phyloP scores from a whole-genome alignment of 73 alveolate species.

The Paramecium tetraurelia region DNA sequence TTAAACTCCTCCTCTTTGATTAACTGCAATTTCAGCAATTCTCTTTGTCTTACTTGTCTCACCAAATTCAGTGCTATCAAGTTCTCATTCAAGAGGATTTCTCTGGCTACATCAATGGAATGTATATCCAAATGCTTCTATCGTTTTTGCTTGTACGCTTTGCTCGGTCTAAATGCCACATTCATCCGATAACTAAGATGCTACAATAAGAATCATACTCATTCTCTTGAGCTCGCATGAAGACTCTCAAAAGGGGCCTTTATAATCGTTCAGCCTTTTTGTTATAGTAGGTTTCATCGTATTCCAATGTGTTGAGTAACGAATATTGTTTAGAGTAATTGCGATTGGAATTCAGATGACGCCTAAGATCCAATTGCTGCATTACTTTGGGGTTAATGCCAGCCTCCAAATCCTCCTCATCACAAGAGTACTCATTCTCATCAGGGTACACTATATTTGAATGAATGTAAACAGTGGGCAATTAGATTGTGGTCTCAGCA shows the following conservation, averaged over 20 bases:
- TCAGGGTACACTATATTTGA: slow-evolving; percentile 39
- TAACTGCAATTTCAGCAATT: not conserved
- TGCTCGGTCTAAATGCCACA: slow-evolving; percentile 18
- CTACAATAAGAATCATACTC: not conserved
- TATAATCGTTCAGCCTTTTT: not conserved
- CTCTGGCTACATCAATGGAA: not conserved
- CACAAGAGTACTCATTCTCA: slow-evolving; percentile 48
- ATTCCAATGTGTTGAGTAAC: not conserved
- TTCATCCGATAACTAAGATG: slow-evolving; percentile 8
- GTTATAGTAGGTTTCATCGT: not conserved
- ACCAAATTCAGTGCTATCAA: not conserved
- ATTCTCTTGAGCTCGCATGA: slow-evolving; percentile 38
- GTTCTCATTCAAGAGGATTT: not conserved
- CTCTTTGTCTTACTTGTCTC: not conserved
- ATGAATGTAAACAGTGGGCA: slow-evolving; percentile 10
- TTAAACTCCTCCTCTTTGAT: not conserved
- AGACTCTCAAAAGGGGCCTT: slow-evolving; percentile 34
- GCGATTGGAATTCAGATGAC: not conserved
- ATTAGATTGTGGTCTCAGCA: not conserved
- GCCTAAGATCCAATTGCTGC: slow-evolving; percentile 22
- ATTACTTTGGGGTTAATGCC: not conserved
- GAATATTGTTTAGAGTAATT: slow-evolving; percentile 7
- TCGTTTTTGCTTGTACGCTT: not conserved
- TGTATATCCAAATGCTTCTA: not conserved
- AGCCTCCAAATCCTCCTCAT: slow-evolving; percentile 3